phyloP scores from a whole-genome alignment of 768 basidiomycete species.

The Coprinellus micaceus region DNA sequence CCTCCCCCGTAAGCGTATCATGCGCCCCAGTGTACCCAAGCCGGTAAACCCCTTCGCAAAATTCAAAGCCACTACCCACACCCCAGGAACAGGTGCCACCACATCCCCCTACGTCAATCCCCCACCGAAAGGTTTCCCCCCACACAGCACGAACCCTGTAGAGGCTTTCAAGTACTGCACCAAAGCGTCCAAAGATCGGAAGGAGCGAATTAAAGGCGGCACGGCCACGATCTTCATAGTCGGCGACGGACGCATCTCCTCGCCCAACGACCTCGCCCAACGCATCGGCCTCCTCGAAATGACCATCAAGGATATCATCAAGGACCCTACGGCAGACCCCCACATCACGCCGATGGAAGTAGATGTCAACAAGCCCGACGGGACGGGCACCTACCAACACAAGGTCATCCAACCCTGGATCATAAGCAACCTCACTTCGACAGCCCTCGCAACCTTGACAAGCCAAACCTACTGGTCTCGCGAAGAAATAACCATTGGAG shows the following conservation, averaged over 20 bases:
- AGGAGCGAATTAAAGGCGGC: not conserved
- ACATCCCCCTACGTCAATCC: too few relatives aligned
- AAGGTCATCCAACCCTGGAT: not conserved
- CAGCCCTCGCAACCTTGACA: not conserved
- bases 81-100: not conserved
- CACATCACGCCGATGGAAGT: not conserved
- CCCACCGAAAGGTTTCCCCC: not conserved
- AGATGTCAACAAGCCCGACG: not conserved
- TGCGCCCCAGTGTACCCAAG: too few relatives aligned
- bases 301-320: not conserved
- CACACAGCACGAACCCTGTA: not conserved
- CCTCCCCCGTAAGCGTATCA: too few relatives aligned
- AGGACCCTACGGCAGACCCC: not conserved
- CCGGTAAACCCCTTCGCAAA: not conserved
- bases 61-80: not conserved
- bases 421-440: not conserved
- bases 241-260: not conserved
- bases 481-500: not conserved
- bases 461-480: not conserved
- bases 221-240: not conserved
- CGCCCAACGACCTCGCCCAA: not conserved
- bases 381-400: not conserved
- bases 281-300: not conserved
- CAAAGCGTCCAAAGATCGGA: not conserved
- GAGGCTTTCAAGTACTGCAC: not conserved